Evolutionary conservation across 2,329 filamentous ascomycete species (phyloP).

Genomic region (Colletotrichum tamarilloi): DNA sequence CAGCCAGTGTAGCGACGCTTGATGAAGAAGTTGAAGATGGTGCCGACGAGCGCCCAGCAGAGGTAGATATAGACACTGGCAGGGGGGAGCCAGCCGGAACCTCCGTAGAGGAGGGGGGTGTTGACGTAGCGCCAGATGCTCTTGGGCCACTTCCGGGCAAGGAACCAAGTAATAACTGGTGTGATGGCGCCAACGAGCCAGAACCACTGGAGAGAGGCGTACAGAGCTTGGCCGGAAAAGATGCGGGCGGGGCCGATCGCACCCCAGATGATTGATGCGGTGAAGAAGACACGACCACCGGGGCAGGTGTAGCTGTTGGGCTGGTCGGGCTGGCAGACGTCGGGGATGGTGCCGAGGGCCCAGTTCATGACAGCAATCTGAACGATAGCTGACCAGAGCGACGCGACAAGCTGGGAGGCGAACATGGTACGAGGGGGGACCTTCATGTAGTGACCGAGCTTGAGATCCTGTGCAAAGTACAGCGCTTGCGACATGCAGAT

Average conservation of each 20-base stretch:
- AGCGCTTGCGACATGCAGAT: constrained; percentile 75
- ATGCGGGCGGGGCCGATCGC: constrained; percentile 77
- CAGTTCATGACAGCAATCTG: constrained; percentile 75
- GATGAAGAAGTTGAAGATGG: constrained; percentile 76
- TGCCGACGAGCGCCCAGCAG: constrained; percentile 75
- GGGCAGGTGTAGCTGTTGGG: constrained; percentile 68
- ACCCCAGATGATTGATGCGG: constrained; percentile 78
- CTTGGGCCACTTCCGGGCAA: constrained; percentile 71
- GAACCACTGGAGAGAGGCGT: constrained; percentile 75
- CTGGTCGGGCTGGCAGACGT: constrained; percentile 67
- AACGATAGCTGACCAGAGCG: constrained; percentile 70
- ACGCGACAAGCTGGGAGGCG: constrained; percentile 68
- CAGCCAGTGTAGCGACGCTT: constrained; percentile 74
- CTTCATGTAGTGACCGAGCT: constrained; percentile 77
- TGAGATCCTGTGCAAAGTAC: constrained; percentile 74
- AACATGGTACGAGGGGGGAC: constrained; percentile 72
- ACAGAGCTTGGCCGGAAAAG: constrained; percentile 72
- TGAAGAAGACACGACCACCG: constrained; percentile 70
- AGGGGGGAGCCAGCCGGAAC: constrained; percentile 71
- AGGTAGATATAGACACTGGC: constrained; percentile 79
- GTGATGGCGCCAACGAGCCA: constrained; percentile 74
- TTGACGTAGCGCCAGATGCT: constrained; percentile 73
- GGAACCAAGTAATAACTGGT: constrained; percentile 72
- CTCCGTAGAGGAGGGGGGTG: constrained; percentile 76
- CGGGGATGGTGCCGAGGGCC: constrained; percentile 70